Evolutionary conservation across 305 asterid genomes (phyloP), one percentile per base, ranked within the genome.

Genomic region (Petunia hybrid): DNA sequence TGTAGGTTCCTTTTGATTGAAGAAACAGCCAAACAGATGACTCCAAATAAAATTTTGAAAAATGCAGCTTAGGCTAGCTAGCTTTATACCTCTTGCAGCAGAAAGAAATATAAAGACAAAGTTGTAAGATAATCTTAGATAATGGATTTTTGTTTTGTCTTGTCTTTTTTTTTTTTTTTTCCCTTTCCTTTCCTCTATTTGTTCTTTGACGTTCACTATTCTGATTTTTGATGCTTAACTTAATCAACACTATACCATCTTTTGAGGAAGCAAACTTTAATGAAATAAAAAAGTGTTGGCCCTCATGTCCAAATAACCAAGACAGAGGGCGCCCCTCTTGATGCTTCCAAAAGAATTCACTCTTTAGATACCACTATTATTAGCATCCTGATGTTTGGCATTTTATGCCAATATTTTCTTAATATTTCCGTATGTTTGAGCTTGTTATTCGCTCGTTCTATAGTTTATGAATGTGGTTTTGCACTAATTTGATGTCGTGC

Each of bases 191-290:
- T 80, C 31, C 31, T 22, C 31, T 22, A 22, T 22, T 22, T 22
- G 31, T 22, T 22, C 31, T 22, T 22, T 22, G 31, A 22, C 31
- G 31, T 22, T 22, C 31, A 22, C 31, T 22, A 22, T 80, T 83
- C 83, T 67, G 84, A 80, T 86, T 78, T 22, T 9, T 86, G 89
- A 85, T 89, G 86, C 87, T 62, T 87, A 87, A 81, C 92, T 89
- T 92, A 88, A 85, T 88, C 79, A 86, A 83, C 88, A 91, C 90
- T 88, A 80, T 87, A 88, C 91, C 87, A 22, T 22, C 31, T 22
- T 22, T 22, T 89, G 83, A 78, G 77, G 85, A 83, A 83, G 76
- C 81, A 82, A 85, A 84, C 61, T 55, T 84, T 85, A 85, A 86
- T 87, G 84, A 84, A 82, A 83, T 82, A 51, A 66, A 84, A 88